Evolutionary conservation across 2,329 filamentous ascomycete genomes (phyloP).

Genomic region (Exophiala oligosperma): DNA sequence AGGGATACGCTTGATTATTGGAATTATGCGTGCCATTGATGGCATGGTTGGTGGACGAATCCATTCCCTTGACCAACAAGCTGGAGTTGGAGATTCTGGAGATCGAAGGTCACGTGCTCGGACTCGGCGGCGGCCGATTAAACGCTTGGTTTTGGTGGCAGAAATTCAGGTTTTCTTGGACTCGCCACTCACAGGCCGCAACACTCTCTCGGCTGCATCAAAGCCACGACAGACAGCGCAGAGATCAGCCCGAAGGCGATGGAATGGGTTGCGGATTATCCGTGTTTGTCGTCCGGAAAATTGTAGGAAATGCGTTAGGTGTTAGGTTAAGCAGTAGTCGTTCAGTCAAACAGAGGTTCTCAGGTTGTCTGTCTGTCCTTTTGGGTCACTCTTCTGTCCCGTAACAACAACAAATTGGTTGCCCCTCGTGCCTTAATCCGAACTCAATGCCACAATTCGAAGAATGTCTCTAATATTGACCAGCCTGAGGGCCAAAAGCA

Average conservation of each 20-base stretch:
- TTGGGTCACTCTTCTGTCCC: constrained; percentile 1
- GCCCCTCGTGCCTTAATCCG: constrained; percentile 1
- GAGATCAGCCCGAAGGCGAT: constrained; percentile 7
- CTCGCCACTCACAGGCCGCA: constrained; percentile 26
- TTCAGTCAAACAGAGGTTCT: neutral
- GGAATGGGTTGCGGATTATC: constrained; percentile 6
- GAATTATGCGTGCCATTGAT: constrained; percentile 18
- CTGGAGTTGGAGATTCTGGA: neutral
- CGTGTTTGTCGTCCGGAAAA: neutral
- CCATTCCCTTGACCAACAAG: constrained; percentile 2
- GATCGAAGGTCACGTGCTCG: neutral
- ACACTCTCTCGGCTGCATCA: constrained; percentile 21
- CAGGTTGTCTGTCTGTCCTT: constrained; percentile 1
- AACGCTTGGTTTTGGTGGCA: neutral
- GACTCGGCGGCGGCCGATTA: neutral
- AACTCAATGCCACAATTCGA: constrained; percentile 1
- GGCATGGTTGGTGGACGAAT: constrained; percentile 16
- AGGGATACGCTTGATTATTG: constrained; percentile 14
- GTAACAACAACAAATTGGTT: neutral
- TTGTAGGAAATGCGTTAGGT: neutral
- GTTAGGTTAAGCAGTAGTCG: neutral
- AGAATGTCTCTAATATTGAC: constrained; percentile 20
- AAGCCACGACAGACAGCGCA: constrained; percentile 5
- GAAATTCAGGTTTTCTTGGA: constrained; percentile 12
- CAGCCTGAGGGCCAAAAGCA: constrained; percentile 17